phyloP scores from a whole-genome alignment of 805 yeast genomes.

The Diddensiella transvaalensis region DNA sequence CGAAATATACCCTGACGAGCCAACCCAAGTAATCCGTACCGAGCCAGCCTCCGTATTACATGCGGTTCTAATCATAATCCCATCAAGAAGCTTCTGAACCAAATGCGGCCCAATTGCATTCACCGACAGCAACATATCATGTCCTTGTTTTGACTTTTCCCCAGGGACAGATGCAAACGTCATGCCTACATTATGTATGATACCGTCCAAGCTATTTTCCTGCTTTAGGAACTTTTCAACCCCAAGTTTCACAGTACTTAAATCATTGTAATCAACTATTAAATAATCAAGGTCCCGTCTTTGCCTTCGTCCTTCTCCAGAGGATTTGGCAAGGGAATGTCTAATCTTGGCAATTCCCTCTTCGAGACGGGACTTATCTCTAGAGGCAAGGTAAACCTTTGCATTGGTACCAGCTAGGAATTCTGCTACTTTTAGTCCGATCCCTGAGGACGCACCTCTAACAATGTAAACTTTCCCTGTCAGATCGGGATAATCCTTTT shows the following conservation, averaged over 20 bases:
- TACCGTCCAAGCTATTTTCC: constrained; percentile 34
- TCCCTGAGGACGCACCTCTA: constrained; percentile 19
- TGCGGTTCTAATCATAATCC: constrained; percentile 37
- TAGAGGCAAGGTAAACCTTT: constrained; percentile 37
- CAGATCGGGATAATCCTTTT: constrained; percentile 32
- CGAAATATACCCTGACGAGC: constrained; percentile 1
- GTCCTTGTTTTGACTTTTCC: constrained; percentile 41
- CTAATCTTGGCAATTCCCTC: constrained; percentile 32
- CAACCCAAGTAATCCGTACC: constrained; percentile 44
- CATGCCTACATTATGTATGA: constrained; percentile 45
- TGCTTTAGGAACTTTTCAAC: constrained; percentile 29
- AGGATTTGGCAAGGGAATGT: constrained; percentile 23
- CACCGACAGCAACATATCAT: constrained; percentile 45
- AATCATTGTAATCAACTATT: constrained; percentile 34
- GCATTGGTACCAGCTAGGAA: constrained; percentile 34
- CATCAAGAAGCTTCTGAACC: constrained; percentile 39
- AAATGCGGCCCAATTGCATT: constrained; percentile 46
- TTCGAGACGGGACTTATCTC: constrained; percentile 35
- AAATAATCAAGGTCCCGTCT: constrained; percentile 16
- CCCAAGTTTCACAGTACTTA: constrained; percentile 41
- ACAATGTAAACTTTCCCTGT: constrained; percentile 26
- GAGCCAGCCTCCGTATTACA: constrained; percentile 29
- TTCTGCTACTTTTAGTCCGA: constrained; percentile 35
- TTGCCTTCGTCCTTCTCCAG: too few relatives aligned
- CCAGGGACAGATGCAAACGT: constrained; percentile 38